Conservation (phyloP, 345 rosid species). For the Capsella bursapastoris region DNA sequence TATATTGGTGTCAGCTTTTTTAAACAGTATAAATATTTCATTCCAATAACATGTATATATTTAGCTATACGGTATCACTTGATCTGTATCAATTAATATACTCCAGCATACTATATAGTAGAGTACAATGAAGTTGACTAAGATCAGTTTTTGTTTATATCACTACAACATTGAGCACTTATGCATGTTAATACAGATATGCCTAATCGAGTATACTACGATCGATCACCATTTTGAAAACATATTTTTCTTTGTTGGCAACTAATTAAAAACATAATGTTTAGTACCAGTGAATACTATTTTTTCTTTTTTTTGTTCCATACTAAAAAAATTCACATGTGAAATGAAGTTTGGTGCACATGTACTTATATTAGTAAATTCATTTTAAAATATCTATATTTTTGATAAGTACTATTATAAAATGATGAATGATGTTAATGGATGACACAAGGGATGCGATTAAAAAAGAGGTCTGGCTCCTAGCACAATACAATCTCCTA, state of each 20-base stretch:
- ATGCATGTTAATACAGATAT: neutral
- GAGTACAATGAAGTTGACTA: neutral
- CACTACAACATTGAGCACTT: conserved; percentile 14
- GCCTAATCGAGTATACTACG: neutral
- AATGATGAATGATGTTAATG: conserved; percentile 29
- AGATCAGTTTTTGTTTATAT: neutral
- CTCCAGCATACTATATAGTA: neutral
- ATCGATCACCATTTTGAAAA: conserved; percentile 8
- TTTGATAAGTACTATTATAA: conserved; percentile 10
- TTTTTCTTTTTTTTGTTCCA: neutral
- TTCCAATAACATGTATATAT: conserved; percentile 7
- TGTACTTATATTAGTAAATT: conserved; percentile 1
- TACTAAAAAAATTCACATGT: conserved; percentile 23
- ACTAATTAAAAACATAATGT: neutral
- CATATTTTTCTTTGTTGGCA: neutral
- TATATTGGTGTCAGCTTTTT: neutral
- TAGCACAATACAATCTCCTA: conserved; percentile 49
- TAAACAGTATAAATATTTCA: neutral
- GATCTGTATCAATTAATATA: neutral
- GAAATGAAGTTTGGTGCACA: conserved; percentile 28
- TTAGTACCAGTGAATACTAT: neutral
- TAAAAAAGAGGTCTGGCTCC: conserved; percentile 44
- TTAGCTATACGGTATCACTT: conserved; percentile 3
- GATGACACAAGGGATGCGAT: conserved; percentile 48
- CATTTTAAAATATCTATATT: conserved; percentile 4